Conservation (phyloP, 1,139 yeast genomes). For the Suhomyces anneliseae region DNA sequence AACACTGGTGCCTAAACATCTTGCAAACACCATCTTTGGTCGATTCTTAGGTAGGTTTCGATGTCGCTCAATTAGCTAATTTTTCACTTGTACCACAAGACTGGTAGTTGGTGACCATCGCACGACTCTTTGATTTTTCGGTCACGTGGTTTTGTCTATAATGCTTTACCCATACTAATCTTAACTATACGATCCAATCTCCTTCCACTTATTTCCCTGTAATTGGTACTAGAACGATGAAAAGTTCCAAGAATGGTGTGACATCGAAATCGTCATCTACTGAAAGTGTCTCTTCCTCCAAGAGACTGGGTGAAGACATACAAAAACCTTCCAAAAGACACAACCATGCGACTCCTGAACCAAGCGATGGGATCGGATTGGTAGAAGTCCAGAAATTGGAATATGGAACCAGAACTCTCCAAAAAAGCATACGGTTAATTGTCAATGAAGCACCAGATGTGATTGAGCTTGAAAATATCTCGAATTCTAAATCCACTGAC, state of each 20-base stretch:
- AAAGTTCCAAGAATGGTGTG: slow-evolving; percentile 9
- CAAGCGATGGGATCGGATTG: slow-evolving; percentile 23
- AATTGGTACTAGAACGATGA: slow-evolving; percentile 1
- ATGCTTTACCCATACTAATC: neutral
- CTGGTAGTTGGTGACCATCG: neutral
- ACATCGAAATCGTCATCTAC: slow-evolving; percentile 2
- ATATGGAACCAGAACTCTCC: slow-evolving; percentile 44
- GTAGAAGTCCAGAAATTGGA: slow-evolving; percentile 44
- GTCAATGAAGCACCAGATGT: slow-evolving; percentile 55
- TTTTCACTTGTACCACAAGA: slow-evolving; percentile 2
- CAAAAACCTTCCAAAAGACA: neutral
- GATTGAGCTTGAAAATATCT: slow-evolving; percentile 37
- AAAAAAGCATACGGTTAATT: slow-evolving; percentile 53
- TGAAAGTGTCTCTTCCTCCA: neutral
- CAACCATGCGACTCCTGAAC: neutral
- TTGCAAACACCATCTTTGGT: slow-evolving; percentile 2
- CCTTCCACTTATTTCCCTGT: no score
- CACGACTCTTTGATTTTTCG: slow-evolving; percentile 1
- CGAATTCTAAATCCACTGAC: slow-evolving; percentile 27
- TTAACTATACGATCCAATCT: no score
- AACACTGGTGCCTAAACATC: slow-evolving; percentile 1
- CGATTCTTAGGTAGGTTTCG: neutral
- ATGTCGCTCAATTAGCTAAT: slow-evolving; percentile 5
- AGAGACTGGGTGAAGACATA: slow-evolving; percentile 1
- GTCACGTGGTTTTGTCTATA: neutral